Conservation (phyloP, 2,329 filamentous ascomycete genomes). For the Malbranchea zuffiana region DNA sequence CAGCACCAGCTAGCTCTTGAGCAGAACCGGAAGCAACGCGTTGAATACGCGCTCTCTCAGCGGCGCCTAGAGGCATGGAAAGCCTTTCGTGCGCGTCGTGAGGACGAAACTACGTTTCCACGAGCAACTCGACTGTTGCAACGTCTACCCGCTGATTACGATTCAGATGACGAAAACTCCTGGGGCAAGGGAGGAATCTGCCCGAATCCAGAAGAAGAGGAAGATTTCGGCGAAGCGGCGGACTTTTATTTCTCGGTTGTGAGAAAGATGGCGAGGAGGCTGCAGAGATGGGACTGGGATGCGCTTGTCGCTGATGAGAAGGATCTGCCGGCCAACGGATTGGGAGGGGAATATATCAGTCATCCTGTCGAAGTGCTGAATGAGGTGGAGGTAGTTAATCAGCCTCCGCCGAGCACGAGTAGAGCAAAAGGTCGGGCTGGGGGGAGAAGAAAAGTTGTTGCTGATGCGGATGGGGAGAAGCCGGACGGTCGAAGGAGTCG, state of each 20-base stretch:
- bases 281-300: conserved; percentile 39
- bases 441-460: conserved; percentile 8
- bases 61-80: conserved; percentile 31
- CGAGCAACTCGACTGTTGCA: conserved; percentile 34
- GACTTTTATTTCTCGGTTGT: conserved; percentile 35
- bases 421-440: conserved; percentile 3
- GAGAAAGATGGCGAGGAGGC: conserved; percentile 32
- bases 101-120: conserved; percentile 30
- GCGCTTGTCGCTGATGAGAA: conserved; percentile 11
- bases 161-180: conserved; percentile 37
- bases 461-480: conserved; percentile 1
- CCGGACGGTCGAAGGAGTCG: not conserved
- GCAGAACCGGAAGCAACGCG: conserved; percentile 38
- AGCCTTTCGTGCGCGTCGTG: conserved; percentile 28
- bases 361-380: not conserved
- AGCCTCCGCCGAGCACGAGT: not conserved
- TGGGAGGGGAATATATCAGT: conserved; percentile 8
- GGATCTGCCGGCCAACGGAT: conserved; percentile 10
- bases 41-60: conserved; percentile 38
- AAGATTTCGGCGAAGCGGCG: conserved; percentile 40
- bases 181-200: conserved; percentile 36
- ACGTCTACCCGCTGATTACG: conserved; percentile 35
- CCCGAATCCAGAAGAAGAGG: conserved; percentile 33
- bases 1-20: conserved; percentile 42
- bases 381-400: conserved; percentile 6